phyloP scores from a whole-genome alignment of 345 rosid species.

The Fremontodendron californicum region DNA sequence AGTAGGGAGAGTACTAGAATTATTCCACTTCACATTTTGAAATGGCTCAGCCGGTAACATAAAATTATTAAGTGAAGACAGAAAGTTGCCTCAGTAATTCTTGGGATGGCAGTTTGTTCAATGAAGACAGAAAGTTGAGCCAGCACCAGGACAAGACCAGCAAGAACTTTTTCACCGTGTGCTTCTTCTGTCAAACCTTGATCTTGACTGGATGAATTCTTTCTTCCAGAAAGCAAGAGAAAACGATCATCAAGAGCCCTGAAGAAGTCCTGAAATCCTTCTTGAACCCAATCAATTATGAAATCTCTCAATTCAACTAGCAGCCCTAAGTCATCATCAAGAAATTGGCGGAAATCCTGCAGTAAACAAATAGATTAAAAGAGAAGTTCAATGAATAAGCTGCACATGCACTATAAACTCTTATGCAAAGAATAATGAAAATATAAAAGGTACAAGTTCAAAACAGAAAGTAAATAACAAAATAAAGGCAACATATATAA shows the following conservation, averaged over 20 bases:
- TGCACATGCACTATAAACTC: background rate
- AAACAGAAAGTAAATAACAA: background rate
- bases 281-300: conserved; percentile 75
- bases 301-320: conserved; percentile 59
- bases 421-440: background rate
- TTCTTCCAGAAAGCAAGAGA: conserved; percentile 71
- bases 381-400: conserved; percentile 16
- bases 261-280: conserved; percentile 92
- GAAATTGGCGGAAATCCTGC: conserved; percentile 81
- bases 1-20: background rate
- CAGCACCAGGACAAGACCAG: conserved; percentile 79
- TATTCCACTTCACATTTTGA: background rate
- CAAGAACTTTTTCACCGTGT: conserved; percentile 48
- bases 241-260: conserved; percentile 61
- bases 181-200: conserved; percentile 45
- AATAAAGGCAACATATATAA: background rate
- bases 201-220: conserved; percentile 43
- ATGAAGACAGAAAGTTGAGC: conserved; percentile 82
- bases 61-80: conserved; percentile 19
- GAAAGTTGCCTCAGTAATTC: conserved; percentile 73
- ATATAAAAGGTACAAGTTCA: background rate
- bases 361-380: conserved; percentile 17
- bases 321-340: conserved; percentile 61
- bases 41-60: conserved; percentile 1
- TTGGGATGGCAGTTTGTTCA: conserved; percentile 82